Evolutionary conservation across 352 stramenopile species (phyloP), one percentile per base, ranked within the genome.

Genomic region (Thalassiosira mediterranea): DNA sequence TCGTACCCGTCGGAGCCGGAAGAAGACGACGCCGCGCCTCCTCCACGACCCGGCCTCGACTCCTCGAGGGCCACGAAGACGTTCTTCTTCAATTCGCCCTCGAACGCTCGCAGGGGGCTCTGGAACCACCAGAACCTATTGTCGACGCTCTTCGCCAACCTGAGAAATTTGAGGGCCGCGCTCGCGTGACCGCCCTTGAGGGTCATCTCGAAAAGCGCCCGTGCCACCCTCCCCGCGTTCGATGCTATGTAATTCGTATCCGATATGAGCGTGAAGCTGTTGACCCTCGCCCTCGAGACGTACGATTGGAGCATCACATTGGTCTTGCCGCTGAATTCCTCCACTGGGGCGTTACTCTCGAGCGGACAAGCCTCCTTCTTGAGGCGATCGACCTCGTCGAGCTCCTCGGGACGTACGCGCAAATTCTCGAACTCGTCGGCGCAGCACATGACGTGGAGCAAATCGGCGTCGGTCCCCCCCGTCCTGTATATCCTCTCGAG

Each of bases 161-260:
- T 86, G 5, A 99, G 80, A 53, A 99, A 96, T 65, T 96, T 98
- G 19, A 97, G 32, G 25, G 89, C 87, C 31, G 81, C 69, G 2
- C 70, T 71, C 17, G 80, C 87, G 17, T 81, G 64, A 4, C 79
- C 81, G 49, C 58, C 72, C 44, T 88, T 89, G 0, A 92, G 34
- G 49, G 79, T 97, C 60, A 99, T 98, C 85, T 99, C 97, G 87
- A 99, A 99, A 31, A 99, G 83, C 21, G 97, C 97, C 21, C 97
- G 92, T 11, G 96, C 95, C 26, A 99, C 96, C 49, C 97, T 93
- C 32, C 95, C 96, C 5, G 96, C 97, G 79, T 99, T 99, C 56
- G 98, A 97, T 15, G 96, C 96, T 3, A 99, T 96, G 87, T 99
- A 99, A 70, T 99, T 98, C 1, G 95, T 98, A 88, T 99, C 97